A percentile compares a stretch with the other conserved stretches of the same genome.
Conservation (phyloP, 768 basidiomycete species). For the Agaricus sinodeliciosus region DNA sequence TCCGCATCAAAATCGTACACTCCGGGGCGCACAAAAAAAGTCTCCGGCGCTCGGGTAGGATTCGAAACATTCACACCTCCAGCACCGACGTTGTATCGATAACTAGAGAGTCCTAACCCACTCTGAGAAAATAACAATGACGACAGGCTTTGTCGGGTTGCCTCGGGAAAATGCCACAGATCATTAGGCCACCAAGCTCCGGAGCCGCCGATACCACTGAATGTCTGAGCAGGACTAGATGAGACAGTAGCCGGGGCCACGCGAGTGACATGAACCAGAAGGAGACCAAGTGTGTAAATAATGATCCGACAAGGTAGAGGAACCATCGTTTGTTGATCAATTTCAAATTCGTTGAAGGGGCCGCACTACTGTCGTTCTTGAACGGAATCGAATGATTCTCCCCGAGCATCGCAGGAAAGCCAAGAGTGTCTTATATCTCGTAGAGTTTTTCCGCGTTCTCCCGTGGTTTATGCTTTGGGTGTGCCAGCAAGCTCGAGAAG, state of each 20-base stretch:
- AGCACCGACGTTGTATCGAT: constrained; percentile 36
- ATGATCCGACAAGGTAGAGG: not conserved
- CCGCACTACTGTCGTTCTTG: no score
- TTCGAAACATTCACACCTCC: constrained; percentile 37
- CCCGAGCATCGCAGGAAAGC: not conserved
- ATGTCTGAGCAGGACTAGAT: constrained; percentile 25
- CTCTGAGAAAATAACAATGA: constrained; percentile 29
- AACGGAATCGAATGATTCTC: no score
- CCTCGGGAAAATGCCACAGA: constrained; percentile 32
- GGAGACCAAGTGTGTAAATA: not conserved
- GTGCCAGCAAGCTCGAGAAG: constrained; percentile 15
- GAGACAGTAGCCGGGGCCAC: constrained; percentile 20
- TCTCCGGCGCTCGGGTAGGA: constrained; percentile 28
- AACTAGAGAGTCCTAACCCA: constrained; percentile 34
- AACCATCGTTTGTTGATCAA: not conserved
- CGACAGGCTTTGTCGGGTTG: constrained; percentile 33
- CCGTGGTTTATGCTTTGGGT: no score
- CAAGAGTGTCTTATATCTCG: not conserved
- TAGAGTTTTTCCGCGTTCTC: not conserved
- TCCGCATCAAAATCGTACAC: constrained; percentile 34
- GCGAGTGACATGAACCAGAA: not conserved
- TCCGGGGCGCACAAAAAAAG: constrained; percentile 30
- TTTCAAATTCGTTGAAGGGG: no score
- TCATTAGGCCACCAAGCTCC: constrained; percentile 44
- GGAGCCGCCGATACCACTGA: constrained; percentile 35